These are phyloP conservation scores for Nannizziopsis arthrosporioides DNA, from an alignment of 2,329 filamentous ascomycete genomes.

Conservation along the genomic window DNA sequence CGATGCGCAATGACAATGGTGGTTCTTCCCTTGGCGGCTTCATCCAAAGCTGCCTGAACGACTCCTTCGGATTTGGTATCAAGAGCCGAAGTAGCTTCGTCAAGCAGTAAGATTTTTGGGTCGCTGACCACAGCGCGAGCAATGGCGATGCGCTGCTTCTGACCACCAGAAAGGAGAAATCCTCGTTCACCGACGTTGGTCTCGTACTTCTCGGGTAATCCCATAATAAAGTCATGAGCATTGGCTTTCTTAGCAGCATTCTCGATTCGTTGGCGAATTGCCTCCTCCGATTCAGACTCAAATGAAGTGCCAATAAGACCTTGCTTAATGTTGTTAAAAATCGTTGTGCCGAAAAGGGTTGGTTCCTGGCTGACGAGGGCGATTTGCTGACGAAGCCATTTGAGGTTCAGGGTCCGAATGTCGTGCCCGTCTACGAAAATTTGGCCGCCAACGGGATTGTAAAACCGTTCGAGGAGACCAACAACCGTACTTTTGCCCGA, in stretches of 20 bases:
- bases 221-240: conserved; percentile 78
- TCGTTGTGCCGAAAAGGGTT: conserved; percentile 76
- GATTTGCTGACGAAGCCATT: conserved; percentile 86
- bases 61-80: conserved; percentile 92
- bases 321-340: conserved; percentile 80
- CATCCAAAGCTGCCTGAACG: conserved; percentile 84
- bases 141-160: conserved; percentile 95
- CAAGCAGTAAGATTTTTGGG: conserved; percentile 81
- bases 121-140: conserved; percentile 81
- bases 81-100: conserved; percentile 86
- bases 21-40: conserved; percentile 71
- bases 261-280: conserved; percentile 58
- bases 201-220: conserved; percentile 76
- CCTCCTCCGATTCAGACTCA: conserved; percentile 56
- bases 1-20: conserved; percentile 95
- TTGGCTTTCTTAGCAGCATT: conserved; percentile 84
- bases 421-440: conserved; percentile 75
- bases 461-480: conserved; percentile 86
- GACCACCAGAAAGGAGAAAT: conserved; percentile 82
- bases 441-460: conserved; percentile 69
- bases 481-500: conserved; percentile 93
- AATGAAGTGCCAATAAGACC: conserved; percentile 75
- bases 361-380: conserved; percentile 89
- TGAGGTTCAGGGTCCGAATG: conserved; percentile 68
- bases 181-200: conserved; percentile 94